phyloP scores from a whole-genome alignment of 73 alveolate species.

The Urostyla sp. region DNA sequence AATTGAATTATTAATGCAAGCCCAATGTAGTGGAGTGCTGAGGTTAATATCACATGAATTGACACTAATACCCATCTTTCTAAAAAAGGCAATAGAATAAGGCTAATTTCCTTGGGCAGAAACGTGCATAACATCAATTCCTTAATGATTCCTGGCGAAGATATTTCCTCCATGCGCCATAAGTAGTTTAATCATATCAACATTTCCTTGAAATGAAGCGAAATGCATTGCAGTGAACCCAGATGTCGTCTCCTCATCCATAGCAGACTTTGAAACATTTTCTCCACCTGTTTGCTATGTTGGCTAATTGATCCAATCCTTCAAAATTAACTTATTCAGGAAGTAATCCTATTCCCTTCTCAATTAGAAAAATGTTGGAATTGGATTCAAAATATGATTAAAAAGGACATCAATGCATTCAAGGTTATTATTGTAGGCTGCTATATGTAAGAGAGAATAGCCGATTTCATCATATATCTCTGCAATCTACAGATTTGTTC shows the following conservation, averaged over 20 bases:
- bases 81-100: slow-evolving; percentile 43
- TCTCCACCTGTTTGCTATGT: slow-evolving; percentile 24
- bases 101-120: slow-evolving; percentile 83
- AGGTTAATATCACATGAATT: slow-evolving; percentile 65
- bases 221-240: slow-evolving; percentile 77
- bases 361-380: not conserved
- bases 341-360: slow-evolving; percentile 5
- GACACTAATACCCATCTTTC: slow-evolving; percentile 31
- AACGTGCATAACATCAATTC: slow-evolving; percentile 72
- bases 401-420: not conserved
- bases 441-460: slow-evolving; percentile 34
- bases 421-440: slow-evolving; percentile 33
- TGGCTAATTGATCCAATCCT: slow-evolving; percentile 22
- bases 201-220: slow-evolving; percentile 73
- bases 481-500: not conserved
- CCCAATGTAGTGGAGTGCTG: slow-evolving; percentile 86
- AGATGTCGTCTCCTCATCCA: slow-evolving; percentile 39
- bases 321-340: not conserved
- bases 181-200: slow-evolving; percentile 50
- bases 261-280: not conserved
- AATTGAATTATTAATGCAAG: slow-evolving; percentile 70
- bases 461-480: slow-evolving; percentile 22
- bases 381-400: slow-evolving; percentile 10
- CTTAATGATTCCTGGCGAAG: slow-evolving; percentile 58
- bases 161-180: slow-evolving; percentile 68